Percentiles rank a stretch among this genome's conserved stretches.
These are phyloP conservation scores for Exophiala oligosperma DNA, from an alignment of 2,329 filamentous ascomycete genomes.

Conservation along the genomic window DNA sequence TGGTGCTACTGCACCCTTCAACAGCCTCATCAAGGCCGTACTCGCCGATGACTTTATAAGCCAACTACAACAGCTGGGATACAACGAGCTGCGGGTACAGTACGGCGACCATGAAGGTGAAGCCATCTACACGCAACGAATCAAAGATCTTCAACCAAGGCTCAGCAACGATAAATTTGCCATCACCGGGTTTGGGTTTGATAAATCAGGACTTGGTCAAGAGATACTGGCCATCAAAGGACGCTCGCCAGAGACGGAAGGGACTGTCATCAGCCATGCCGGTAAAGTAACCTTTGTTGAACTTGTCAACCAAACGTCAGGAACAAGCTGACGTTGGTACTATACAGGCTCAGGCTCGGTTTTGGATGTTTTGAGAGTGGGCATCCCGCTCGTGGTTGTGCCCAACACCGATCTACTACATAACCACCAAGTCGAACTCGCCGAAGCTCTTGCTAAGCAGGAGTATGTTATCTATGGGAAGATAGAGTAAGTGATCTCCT, in stretches of 20 bases:
- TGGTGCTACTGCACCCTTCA: constrained; percentile 86
- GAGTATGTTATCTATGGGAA: constrained; percentile 75
- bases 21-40: constrained; percentile 65
- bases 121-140: constrained; percentile 49
- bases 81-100: constrained; percentile 74
- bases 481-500: constrained; percentile 55
- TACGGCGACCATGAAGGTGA: constrained; percentile 68
- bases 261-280: constrained; percentile 84
- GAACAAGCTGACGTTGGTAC: neutral
- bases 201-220: constrained; percentile 56
- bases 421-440: constrained; percentile 89
- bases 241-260: constrained; percentile 44
- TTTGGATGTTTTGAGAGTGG: constrained; percentile 73
- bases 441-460: constrained; percentile 69
- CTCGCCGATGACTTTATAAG: constrained; percentile 63
- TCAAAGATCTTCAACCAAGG: constrained; percentile 26
- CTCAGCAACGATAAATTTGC: constrained; percentile 42
- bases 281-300: constrained; percentile 53
- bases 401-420: constrained; percentile 80
- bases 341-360: constrained; percentile 80
- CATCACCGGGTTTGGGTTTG: constrained; percentile 67
- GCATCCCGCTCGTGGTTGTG: constrained; percentile 80
- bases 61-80: constrained; percentile 59
- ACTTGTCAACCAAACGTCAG: neutral
- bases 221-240: constrained; percentile 59